Percentiles rank a stretch among this genome's conserved stretches.
Evolutionary conservation across 805 yeast genomes (phyloP).

Genomic region (Hanseniaspora thailandica): DNA sequence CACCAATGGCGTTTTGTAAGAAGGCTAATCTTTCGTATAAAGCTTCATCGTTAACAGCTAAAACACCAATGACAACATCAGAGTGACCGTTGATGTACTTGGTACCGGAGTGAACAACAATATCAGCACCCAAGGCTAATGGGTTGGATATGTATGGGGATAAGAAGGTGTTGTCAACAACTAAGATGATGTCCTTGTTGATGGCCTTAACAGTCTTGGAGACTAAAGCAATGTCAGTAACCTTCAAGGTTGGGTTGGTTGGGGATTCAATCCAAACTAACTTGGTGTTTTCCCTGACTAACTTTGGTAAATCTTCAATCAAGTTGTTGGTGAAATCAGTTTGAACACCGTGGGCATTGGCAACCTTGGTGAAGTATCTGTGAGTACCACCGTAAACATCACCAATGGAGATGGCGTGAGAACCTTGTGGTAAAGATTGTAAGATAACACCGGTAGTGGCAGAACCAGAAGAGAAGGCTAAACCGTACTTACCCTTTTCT

Average conservation of each 20-base stretch:
- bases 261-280: conserved; percentile 85
- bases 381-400: conserved; percentile 90
- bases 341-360: conserved; percentile 62
- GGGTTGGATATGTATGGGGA: conserved; percentile 85
- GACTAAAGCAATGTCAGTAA: conserved; percentile 62
- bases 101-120: conserved; percentile 80
- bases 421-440: conserved; percentile 58
- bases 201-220: conserved; percentile 42
- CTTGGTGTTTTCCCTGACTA: conserved; percentile 51
- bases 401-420: conserved; percentile 67
- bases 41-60: conserved; percentile 53
- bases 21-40: conserved; percentile 56
- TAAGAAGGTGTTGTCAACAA: conserved; percentile 79
- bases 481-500: conserved; percentile 62
- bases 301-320: conserved; percentile 43
- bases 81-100: conserved; percentile 88
- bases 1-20: conserved; percentile 80
- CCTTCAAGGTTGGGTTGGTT: conserved; percentile 72
- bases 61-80: conserved; percentile 78
- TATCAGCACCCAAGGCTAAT: conserved; percentile 69
- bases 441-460: conserved; percentile 70
- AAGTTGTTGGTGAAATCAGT: conserved; percentile 58
- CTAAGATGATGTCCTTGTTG: conserved; percentile 46
- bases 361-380: conserved; percentile 79
- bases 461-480: conserved; percentile 77